Base-by-base conservation (phyloP, 768 basidiomycete species). In the Termitomyces sp. region DNA sequence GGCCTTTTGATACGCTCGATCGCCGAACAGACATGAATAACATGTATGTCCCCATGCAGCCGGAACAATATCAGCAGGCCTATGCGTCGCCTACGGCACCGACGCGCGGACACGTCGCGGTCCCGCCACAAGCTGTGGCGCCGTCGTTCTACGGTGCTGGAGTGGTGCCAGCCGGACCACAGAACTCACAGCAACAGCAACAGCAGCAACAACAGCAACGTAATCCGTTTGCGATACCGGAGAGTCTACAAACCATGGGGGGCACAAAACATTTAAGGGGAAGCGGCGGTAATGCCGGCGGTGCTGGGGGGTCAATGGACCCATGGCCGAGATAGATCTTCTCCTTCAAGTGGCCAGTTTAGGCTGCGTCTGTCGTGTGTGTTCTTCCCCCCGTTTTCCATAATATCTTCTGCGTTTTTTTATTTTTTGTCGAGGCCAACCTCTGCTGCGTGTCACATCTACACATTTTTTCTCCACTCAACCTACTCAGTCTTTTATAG, bases 41-140 rank as follows among this genome's bases (percentile, higher is more conserved):
- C 56, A 69, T 93, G 71, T 94, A 85, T 66, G 85, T 85, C 37
- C 90, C 92, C 1, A 81, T 94, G 79, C 92, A 92, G 68, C 87
- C 91, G 34, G 91, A 93, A 25, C 86, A 87, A 62, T 92, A 83
- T 69, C 79, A 80, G 59, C 80, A 80, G 60, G 66, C 80, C 35
- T 89, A 89, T 65, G 66, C 74, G 52, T 66, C 71, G 12, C 65
- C 77, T 25, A 64, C 69, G 31, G 69, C 68, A 29, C 59, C 72
- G 45, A 67, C 73, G 27, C 74, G 81, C 12, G 57, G 51, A 59
- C 82, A 81, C 58, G 76, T 81, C 21, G 76, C 76, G 12, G 76
- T 78, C 17, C 77, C 82, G 14, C 71, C 78, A 12, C 83, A 86
- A 64, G 69, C 78, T 2, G 79, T 80, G 23, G 75, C 79, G 9